A percentile compares a stretch with the other conserved stretches of the same genome.
phyloP scores from a whole-genome alignment of 495 filamentous ascomycete species.

The Elasticomyces elasticus region DNA sequence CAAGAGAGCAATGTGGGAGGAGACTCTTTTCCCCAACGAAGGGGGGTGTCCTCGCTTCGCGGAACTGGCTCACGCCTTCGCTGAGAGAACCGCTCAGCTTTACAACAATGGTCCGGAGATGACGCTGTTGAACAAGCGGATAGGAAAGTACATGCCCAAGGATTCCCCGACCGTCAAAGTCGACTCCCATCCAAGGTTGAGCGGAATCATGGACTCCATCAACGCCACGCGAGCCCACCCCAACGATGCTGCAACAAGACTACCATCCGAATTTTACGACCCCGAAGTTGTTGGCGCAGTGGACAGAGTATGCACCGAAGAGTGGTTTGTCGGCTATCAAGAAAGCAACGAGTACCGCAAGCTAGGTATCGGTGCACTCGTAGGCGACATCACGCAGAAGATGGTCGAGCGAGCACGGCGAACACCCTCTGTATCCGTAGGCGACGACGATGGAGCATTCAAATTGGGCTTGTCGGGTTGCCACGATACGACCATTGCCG shows the following conservation, averaged over 20 bases:
- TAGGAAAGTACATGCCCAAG: slow-evolving; percentile 79
- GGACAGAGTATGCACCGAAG: slow-evolving; percentile 72
- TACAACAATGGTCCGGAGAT: slow-evolving; percentile 82
- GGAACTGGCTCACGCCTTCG: slow-evolving; percentile 70
- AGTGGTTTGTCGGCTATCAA: slow-evolving; percentile 84
- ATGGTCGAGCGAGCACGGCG: slow-evolving; percentile 47
- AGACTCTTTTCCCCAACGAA: slow-evolving; percentile 91
- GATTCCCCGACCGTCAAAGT: slow-evolving; percentile 58
- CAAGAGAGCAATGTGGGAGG: slow-evolving; percentile 60
- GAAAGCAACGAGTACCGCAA: slow-evolving; percentile 76
- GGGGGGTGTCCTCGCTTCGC: slow-evolving; percentile 72
- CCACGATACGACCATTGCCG: slow-evolving; percentile 89
- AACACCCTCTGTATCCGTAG: slow-evolving; percentile 37
- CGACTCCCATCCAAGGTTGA: slow-evolving; percentile 72
- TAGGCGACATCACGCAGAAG: slow-evolving; percentile 74
- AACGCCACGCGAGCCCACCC: slow-evolving; percentile 85
- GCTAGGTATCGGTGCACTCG: slow-evolving; percentile 72
- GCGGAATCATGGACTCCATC: slow-evolving; percentile 87
- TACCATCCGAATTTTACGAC: slow-evolving; percentile 86
- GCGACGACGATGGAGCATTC: slow-evolving; percentile 44
- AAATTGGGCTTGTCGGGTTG: slow-evolving; percentile 73
- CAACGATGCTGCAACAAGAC: slow-evolving; percentile 45
- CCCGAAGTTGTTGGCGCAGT: slow-evolving; percentile 56
- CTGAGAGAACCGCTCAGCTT: slow-evolving; percentile 63
- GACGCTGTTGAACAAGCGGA: slow-evolving; percentile 64